Conservation (phyloP, 2,329 filamentous ascomycete species). For the Cladorrhinum sp. region DNA sequence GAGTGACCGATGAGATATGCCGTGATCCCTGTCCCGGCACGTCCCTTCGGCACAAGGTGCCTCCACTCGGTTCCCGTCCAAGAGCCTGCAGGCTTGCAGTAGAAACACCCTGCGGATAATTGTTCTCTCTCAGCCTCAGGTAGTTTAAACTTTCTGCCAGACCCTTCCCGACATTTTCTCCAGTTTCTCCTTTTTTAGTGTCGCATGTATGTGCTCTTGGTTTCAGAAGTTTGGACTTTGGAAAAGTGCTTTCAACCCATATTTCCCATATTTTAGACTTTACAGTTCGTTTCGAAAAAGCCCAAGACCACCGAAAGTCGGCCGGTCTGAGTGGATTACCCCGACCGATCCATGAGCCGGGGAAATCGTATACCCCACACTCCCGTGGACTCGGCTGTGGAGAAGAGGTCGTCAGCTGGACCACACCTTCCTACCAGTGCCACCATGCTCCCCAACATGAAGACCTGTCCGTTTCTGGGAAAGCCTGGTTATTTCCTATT, state of each 20-base stretch:
- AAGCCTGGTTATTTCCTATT: no score
- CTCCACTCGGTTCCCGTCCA: conserved; percentile 8
- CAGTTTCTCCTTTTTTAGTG: not conserved
- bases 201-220: no score
- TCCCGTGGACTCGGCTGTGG: not conserved
- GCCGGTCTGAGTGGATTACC: not conserved
- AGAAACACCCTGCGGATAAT: conserved; percentile 13
- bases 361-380: not conserved
- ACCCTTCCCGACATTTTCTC: not conserved
- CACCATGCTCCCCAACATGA: no score
- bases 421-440: not conserved
- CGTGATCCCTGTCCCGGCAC: conserved; percentile 21
- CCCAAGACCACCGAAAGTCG: not conserved
- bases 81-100: conserved; percentile 2
- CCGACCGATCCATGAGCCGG: conserved; percentile 2
- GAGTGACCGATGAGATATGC: conserved; percentile 16
- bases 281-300: not conserved
- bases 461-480: no score
- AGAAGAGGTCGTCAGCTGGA: not conserved
- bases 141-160: not conserved
- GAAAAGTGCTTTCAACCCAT: no score
- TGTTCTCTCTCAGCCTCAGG: not conserved
- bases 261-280: not conserved
- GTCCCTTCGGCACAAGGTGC: conserved; percentile 25
- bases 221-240: no score